Evolutionary conservation across 2,329 filamentous ascomycete genomes (phyloP), one percentile per base, ranked within the genome.

Genomic region (Alternaria arborescens): DNA sequence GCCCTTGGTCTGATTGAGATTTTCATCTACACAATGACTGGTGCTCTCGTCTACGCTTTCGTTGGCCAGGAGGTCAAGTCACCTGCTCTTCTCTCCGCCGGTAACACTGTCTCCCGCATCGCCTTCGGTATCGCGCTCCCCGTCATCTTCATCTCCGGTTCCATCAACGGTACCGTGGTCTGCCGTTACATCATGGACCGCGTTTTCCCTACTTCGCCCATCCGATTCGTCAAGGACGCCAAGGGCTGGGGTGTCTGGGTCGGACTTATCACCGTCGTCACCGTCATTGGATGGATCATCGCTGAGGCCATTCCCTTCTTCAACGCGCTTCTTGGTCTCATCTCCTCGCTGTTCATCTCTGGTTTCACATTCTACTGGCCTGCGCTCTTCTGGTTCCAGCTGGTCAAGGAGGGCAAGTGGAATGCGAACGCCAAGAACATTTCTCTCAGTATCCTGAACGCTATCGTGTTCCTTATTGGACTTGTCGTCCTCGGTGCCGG

Each of bases 51-150:
- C 72, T 93, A 93, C 78, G 82, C 86, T 51, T 92, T 86, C 67
- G 87, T 86, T 14, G 90, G 90, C 1, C 78, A 81, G 1, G 79
- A 83, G 26, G 89, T 92, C 12, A 82, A 84, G 10, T 73, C 87
- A 3, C 90, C 90, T 0, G 90, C 90, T 0, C 82, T 93, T 1
- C 86, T 89, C 4, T 90, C 89, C 0, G 86, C 89, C 5, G 83
- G 85, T 5, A 70, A 75, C 6, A 75, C 83, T 0, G 80, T 91
- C 47, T 83, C 86, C n/a, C 90, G 91, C 71, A 81, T 90, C 14
- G 90, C 90, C n/a, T 92, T 88, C 78, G 89, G 88, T 32, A 81
- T 92, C 58, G 90, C 90, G 0, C 83, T 89, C 4, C 89, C 89
- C 32, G 91, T 91, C 28, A 92, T 92, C 66, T 83, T 92, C 62